phyloP scores from a whole-genome alignment of 108 stramenopile genomes.

The Nitzschia sp. region DNA sequence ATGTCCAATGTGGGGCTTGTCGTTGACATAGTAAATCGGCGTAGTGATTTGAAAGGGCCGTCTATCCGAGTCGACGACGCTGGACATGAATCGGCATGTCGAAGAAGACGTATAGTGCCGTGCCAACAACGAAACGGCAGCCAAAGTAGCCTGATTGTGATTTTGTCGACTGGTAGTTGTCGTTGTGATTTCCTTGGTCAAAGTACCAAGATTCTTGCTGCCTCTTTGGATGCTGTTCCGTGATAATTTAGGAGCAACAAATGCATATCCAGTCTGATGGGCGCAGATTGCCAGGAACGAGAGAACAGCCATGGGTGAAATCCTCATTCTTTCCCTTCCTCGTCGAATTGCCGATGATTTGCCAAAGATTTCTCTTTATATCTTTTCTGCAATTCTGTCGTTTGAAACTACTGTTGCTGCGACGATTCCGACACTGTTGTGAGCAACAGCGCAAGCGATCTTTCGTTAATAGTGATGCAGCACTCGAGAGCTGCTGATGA shows the following conservation, averaged over 20 bases:
- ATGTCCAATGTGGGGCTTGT: constrained; percentile 98
- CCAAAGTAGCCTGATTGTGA: no score
- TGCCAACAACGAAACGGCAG: no score
- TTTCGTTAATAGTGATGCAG: no score
- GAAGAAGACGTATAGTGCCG: background rate
- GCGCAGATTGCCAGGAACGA: background rate
- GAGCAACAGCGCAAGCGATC: no score
- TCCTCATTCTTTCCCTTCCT: background rate
- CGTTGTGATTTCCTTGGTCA: background rate
- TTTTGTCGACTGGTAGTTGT: background rate
- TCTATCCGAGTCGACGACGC: background rate
- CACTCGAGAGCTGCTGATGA: no score
- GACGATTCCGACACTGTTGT: background rate
- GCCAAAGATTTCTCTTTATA: background rate
- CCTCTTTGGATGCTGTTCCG: background rate
- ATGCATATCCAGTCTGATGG: constrained; percentile 1
- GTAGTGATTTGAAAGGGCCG: constrained; percentile 95
- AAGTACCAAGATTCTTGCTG: background rate
- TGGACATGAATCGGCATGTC: background rate
- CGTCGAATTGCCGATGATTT: background rate
- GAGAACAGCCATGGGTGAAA: background rate
- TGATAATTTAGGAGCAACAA: constrained; percentile 6
- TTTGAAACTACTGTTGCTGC: background rate
- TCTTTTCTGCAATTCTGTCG: background rate
- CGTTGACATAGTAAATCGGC: constrained; percentile 99